A percentile compares a stretch with the other conserved stretches of the same genome.
Conservation (phyloP, 1,139 yeast genomes). For the Blastobotrys arbuscula region DNA sequence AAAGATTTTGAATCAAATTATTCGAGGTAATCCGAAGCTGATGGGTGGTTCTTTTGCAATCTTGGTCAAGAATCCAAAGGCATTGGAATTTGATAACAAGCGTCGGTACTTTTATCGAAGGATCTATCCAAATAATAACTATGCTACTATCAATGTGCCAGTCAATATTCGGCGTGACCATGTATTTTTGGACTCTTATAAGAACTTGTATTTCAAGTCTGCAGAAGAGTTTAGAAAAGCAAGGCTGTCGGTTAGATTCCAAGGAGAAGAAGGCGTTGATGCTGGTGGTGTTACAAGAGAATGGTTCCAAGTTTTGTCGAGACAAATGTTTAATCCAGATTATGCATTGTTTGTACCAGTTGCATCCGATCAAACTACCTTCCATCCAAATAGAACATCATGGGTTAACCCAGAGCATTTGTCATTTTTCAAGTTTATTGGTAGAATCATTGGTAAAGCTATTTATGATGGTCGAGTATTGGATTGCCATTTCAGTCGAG, state of each 20-base stretch:
- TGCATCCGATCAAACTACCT: slow-evolving; percentile 86
- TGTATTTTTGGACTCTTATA: slow-evolving; percentile 86
- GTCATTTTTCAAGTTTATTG: slow-evolving; percentile 90
- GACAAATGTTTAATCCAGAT: slow-evolving; percentile 96
- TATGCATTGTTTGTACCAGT: slow-evolving; percentile 92
- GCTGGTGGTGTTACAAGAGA: slow-evolving; percentile 98
- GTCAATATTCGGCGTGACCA: slow-evolving; percentile 80
- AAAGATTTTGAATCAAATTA: slow-evolving; percentile 86
- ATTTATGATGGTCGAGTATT: slow-evolving; percentile 80
- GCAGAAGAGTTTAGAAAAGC: slow-evolving; percentile 70
- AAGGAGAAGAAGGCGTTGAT: slow-evolving; percentile 94
- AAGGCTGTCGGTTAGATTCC: slow-evolving; percentile 72
- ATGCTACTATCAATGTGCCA: slow-evolving; percentile 41
- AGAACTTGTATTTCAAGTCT: slow-evolving; percentile 75
- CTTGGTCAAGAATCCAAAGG: slow-evolving; percentile 82
- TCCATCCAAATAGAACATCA: slow-evolving; percentile 92
- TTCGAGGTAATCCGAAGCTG: slow-evolving; percentile 81
- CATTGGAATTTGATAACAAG: slow-evolving; percentile 92
- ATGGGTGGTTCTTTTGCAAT: slow-evolving; percentile 97
- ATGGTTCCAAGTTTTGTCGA: slow-evolving; percentile 91
- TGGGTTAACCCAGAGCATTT: slow-evolving; percentile 91
- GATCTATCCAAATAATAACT: slow-evolving; percentile 27
- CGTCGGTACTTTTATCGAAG: slow-evolving; percentile 77
- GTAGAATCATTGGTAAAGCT: slow-evolving; percentile 91
- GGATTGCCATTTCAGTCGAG: slow-evolving; percentile 94